Evolutionary conservation across 2,329 filamentous ascomycete species (phyloP).

Genomic region (Emergomyces orientalis): DNA sequence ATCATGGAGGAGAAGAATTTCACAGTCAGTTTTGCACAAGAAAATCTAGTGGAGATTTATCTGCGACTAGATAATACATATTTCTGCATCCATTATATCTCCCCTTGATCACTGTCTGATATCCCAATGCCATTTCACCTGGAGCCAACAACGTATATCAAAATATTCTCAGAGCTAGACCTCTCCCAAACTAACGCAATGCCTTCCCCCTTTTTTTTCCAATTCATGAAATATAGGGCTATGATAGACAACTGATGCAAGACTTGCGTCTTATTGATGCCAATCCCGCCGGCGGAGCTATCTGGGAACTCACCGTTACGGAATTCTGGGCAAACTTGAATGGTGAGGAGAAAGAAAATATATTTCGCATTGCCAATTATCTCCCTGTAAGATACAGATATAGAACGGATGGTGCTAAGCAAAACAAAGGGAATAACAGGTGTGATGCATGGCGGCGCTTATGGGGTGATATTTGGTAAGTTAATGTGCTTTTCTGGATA

Average conservation of each 20-base stretch:
- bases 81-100: no score
- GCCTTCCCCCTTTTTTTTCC: not conserved
- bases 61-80: not conserved
- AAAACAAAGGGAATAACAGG: slow-evolving; percentile 9
- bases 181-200: not conserved
- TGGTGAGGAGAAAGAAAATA: slow-evolving; percentile 11
- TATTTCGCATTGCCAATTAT: not conserved
- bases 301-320: slow-evolving; percentile 20
- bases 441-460: slow-evolving; percentile 42
- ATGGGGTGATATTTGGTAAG: slow-evolving; percentile 64
- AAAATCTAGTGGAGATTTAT: not conserved
- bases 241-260: slow-evolving; percentile 20
- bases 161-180: not conserved
- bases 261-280: slow-evolving; percentile 21
- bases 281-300: slow-evolving; percentile 16
- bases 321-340: slow-evolving; percentile 22
- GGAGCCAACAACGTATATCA: not conserved
- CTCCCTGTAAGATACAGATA: not conserved
- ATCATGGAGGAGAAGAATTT: slow-evolving; percentile 14
- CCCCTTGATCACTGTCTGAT: no score
- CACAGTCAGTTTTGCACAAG: slow-evolving; percentile 8
- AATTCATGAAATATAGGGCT: slow-evolving; percentile 15
- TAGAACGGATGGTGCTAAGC: not conserved
- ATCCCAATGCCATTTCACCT: no score
- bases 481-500: slow-evolving; percentile 8